These are phyloP conservation scores for Lipomyces orientalis DNA, from an alignment of 805 yeast genomes.

Conservation along the genomic window DNA sequence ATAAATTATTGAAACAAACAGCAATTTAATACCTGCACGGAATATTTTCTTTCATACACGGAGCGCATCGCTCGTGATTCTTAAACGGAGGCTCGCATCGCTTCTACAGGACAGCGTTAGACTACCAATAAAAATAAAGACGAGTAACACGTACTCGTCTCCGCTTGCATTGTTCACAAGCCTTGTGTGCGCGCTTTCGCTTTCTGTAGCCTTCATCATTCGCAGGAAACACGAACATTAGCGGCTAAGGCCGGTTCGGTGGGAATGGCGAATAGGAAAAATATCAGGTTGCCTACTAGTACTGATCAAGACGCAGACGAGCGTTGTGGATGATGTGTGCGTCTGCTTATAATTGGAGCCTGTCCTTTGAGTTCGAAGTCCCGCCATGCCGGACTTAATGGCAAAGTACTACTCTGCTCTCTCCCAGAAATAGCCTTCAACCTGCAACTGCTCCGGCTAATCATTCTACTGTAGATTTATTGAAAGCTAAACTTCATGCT, in stretches of 20 bases:
- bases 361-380: not conserved
- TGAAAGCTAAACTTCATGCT: not conserved
- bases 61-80: conserved; percentile 43
- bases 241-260: conserved; percentile 7
- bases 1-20: not conserved
- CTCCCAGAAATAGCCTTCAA: not conserved
- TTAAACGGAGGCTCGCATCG: conserved; percentile 45
- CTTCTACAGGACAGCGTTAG: conserved; percentile 34
- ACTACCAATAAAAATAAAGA: not conserved
- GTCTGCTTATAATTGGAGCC: not conserved
- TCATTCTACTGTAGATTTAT: not conserved
- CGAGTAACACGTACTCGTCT: conserved; percentile 42
- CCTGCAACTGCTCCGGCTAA: not conserved
- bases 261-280: not conserved
- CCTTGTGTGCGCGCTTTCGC: conserved; percentile 52
- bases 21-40: conserved; percentile 40
- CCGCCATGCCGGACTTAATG: not conserved
- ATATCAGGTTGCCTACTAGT: not conserved
- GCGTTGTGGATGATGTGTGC: not conserved
- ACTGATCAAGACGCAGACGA: not conserved
- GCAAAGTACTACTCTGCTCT: not conserved
- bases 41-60: conserved; percentile 45
- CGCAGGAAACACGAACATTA: conserved; percentile 53
- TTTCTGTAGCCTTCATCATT: conserved; percentile 50
- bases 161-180: conserved; percentile 51